A percentile compares a stretch with the other conserved stretches of the same genome.
Conservation (phyloP, 441 rosid species). For the Manihot esculenta region DNA sequence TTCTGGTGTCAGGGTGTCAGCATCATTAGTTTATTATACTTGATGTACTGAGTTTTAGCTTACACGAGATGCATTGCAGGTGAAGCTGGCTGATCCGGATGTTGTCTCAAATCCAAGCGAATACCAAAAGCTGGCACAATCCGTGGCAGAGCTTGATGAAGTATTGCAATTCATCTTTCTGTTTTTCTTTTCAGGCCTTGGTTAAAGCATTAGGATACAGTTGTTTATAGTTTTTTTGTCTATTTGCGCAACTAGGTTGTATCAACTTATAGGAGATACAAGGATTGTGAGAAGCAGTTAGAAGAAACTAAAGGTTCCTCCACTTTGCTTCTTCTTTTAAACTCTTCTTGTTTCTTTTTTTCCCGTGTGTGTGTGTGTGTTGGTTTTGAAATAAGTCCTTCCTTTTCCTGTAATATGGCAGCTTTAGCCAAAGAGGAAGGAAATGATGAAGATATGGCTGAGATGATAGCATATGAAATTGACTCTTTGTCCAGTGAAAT, state of each 20-base stretch:
- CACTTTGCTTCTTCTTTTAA: slow-evolving; percentile 11
- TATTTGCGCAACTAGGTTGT: slow-evolving; percentile 55
- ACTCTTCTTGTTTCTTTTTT: neutral
- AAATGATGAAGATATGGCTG: slow-evolving; percentile 85
- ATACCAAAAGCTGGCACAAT: slow-evolving; percentile 87
- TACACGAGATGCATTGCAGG: slow-evolving; percentile 35
- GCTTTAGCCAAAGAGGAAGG: slow-evolving; percentile 76
- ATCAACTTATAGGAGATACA: slow-evolving; percentile 58
- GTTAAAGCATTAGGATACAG: neutral
- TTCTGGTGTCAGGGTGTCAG: neutral
- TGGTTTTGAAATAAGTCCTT: slow-evolving; percentile 17
- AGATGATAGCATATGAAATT: slow-evolving; percentile 81
- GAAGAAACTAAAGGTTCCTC: slow-evolving; percentile 68
- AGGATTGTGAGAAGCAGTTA: slow-evolving; percentile 80
- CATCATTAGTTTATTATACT: neutral
- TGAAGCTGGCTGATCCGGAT: slow-evolving; percentile 87
- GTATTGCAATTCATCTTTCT: slow-evolving; percentile 32
- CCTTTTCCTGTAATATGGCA: slow-evolving; percentile 26
- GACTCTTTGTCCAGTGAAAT: slow-evolving; percentile 59
- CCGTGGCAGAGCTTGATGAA: slow-evolving; percentile 82
- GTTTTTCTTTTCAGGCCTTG: slow-evolving; percentile 2
- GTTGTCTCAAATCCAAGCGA: slow-evolving; percentile 73
- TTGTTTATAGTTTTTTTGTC: slow-evolving; percentile 7
- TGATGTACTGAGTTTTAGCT: neutral
- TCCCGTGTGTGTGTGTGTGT: too few species aligned